These are phyloP conservation scores for Mycena pura DNA, from an alignment of 768 basidiomycete species.

Conservation along the genomic window DNA sequence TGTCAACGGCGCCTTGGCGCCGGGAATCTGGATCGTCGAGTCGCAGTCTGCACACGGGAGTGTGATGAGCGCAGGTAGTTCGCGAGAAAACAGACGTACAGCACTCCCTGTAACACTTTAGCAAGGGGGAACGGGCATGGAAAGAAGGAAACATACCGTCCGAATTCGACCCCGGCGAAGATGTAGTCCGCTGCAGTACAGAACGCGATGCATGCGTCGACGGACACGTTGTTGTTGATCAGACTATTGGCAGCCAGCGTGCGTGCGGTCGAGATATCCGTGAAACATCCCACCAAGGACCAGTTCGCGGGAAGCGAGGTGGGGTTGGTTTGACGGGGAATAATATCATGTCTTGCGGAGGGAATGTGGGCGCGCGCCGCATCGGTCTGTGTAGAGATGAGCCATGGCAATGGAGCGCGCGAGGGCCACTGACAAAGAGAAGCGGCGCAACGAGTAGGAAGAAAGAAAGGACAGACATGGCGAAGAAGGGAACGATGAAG, in stretches of 20 bases:
- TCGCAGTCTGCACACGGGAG: conserved; percentile 66
- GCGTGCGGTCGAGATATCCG: conserved; percentile 53
- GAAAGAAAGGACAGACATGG: conserved; percentile 28
- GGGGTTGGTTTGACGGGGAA: conserved; percentile 34
- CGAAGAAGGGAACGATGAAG: conserved; percentile 5
- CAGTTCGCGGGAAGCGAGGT: conserved; percentile 48
- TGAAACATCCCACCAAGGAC: conserved; percentile 59
- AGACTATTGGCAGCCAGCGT: conserved; percentile 55
- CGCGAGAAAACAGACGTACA: conserved; percentile 37
- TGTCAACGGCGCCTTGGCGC: conserved; percentile 46
- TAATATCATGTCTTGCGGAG: not conserved
- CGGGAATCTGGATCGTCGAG: conserved; percentile 57
- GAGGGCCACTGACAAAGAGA: conserved; percentile 15
- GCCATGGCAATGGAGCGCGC: not conserved
- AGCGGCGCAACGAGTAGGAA: conserved; percentile 5
- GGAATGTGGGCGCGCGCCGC: conserved; percentile 16
- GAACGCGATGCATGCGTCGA: conserved; percentile 50
- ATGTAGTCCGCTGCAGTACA: conserved; percentile 47
- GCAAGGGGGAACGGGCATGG: not conserved
- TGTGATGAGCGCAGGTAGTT: not conserved
- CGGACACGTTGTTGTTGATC: conserved; percentile 56
- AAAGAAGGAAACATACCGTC: conserved; percentile 41
- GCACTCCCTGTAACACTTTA: conserved; percentile 41
- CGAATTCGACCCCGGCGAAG: conserved; percentile 72
- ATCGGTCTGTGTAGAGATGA: not conserved